These are phyloP conservation scores for Vicia villosa DNA, from an alignment of 306 rosid species.

Conservation along the genomic window DNA sequence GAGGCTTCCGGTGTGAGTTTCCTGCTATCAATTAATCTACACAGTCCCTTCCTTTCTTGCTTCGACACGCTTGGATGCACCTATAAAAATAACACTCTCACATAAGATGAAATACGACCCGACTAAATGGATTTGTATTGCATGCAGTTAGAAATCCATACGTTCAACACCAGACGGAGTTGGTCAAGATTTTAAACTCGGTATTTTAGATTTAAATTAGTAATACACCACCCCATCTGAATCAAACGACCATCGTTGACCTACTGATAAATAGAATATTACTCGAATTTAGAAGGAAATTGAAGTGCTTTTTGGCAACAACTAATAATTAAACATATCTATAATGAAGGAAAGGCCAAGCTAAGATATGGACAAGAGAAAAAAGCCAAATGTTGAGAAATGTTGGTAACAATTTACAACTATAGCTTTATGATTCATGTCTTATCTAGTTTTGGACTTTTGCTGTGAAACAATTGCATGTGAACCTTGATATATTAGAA, in stretches of 20 bases:
- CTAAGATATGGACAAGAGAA: constrained; percentile 35
- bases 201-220: background rate
- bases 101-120: background rate
- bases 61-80: constrained; percentile 78
- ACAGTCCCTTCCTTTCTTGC: constrained; percentile 76
- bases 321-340: background rate
- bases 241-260: background rate
- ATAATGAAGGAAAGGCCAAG: constrained; percentile 24
- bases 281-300: constrained; percentile 5
- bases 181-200: background rate
- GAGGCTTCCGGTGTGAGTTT: constrained; percentile 89
- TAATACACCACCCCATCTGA: background rate
- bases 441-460: background rate
- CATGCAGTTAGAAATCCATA: background rate
- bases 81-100: constrained; percentile 37
- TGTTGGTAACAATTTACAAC: constrained; percentile 28
- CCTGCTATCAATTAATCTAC: constrained; percentile 74
- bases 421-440: constrained; percentile 19
- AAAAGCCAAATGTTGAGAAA: constrained; percentile 41
- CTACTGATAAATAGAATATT: constrained; percentile 20
- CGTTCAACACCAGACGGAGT: background rate
- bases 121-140: background rate
- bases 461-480: background rate
- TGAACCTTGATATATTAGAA: background rate
- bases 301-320: constrained; percentile 8